Evolutionary conservation across 495 filamentous ascomycete genomes (phyloP), one percentile per base, ranked within the genome.

Genomic region (Penicillium pancosmium): DNA sequence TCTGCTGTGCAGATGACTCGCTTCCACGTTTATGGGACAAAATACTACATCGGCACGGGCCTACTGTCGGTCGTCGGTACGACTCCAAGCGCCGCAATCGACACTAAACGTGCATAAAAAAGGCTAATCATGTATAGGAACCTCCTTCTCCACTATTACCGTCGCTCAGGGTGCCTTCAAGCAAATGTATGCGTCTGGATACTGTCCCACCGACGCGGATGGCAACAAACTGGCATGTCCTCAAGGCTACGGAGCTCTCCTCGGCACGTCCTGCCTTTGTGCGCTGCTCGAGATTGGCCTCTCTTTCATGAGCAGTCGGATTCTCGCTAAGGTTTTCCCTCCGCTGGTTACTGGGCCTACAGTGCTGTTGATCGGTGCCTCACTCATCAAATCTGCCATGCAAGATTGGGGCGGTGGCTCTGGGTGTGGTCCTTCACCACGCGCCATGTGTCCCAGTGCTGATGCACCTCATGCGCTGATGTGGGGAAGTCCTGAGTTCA

Each of bases 41-140:
- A 87, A 53, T 95, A 96, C 72, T 94, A 88, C 62, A 72, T 97
- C 61, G 92, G 93, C 36, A 96, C 93, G 0, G 93, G 93, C 2
- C 73, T 96, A 47, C 90, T 97, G 55, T 93, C 90, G 1, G 91
- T 96, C n/a, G 90, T 96, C 16, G 91, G 91, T 49, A 90, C 90
- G 57, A 38, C 8, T 27, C 21, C 10, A 33, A 31, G 27, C 27
- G 27, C 27, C 27, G 27, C 27, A 31, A 31, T 31, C 27, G 27
- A 31, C 0, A 31, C 27, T 31, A 7, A 7, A 6, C 1, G 5
- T 31, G 27, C 27, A 38, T 12, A 52, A 19, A 35, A 36, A 36
- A 55, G 7, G 34, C 38, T 36, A 52, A 21, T 46, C 38, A 7
- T 47, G 35, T 21, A 23, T 35, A 64, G 65, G 73, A 23, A 75